Evolutionary conservation across 345 rosid species (phyloP), one percentile per base, ranked within the genome.

Genomic region (Eucalyptus tenuipes): DNA sequence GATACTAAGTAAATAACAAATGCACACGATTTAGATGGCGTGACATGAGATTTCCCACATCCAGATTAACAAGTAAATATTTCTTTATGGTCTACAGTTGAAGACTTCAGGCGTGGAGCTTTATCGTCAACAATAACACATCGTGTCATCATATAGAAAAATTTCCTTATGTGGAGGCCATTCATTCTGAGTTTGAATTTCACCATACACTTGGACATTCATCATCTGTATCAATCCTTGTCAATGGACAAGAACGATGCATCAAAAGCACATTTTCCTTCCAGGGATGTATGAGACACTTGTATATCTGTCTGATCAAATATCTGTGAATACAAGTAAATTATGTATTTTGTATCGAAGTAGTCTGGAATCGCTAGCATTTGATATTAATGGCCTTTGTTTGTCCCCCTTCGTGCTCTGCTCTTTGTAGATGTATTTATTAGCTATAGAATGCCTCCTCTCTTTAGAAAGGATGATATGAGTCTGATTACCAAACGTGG

Each of bases 401-500:
- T 22, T 55, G 61, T 22, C 61, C 61, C 61, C 12, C 61, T 55
- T 22, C 27, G 1, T 55, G 61, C 61, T 55, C 13, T 4, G 12
- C 59, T 53, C 59, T 53, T 53, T 53, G 27, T 53, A 12, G 59
- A 53, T 53, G 59, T 9, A 22, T 20, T 53, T 22, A 53, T 53
- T 53, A 53, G 59, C 59, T 22, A 22, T 53, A 53, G 59, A 53
- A 24, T 57, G 64, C 64, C 27, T 57, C 13, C 0, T 57, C 64
- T 57, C 64, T 57, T 57, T 57, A 57, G 2, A 24, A 57, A 57
- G 64, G 64, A 57, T 57, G 64, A 57, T 57, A 57, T 10, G n/a
- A 57, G n/a, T 57, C 3, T 25, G 7, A 57, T 57, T 55, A 57
- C 29, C 0, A 4, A 57, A 10, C 13, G 0, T 3, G 3, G 13